Percentiles rank a stretch among this genome's conserved stretches.
phyloP scores from a whole-genome alignment of 441 rosid genomes.

The Geranium incanum region DNA sequence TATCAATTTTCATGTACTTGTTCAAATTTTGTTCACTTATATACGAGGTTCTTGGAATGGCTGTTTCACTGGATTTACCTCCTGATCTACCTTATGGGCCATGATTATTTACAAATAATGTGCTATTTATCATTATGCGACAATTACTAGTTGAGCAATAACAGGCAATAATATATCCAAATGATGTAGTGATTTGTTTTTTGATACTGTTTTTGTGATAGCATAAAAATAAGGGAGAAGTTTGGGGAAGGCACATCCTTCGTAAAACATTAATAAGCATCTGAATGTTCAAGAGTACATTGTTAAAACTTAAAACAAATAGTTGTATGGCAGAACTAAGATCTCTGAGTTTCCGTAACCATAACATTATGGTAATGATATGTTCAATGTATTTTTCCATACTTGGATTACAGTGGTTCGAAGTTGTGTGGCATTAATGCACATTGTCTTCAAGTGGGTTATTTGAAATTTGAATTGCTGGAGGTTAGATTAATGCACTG shows the following conservation, averaged over 20 bases:
- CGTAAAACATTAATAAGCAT: neutral
- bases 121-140: neutral
- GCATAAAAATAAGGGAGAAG: neutral
- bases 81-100: neutral
- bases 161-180: neutral
- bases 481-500: neutral
- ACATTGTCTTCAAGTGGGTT: constrained; percentile 1
- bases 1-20: neutral
- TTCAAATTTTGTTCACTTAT: neutral
- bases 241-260: neutral
- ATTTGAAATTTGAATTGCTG: neutral
- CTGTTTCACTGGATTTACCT: neutral
- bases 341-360: neutral
- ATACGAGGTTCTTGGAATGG: neutral
- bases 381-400: constrained; percentile 1
- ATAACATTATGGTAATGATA: neutral
- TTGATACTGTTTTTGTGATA: neutral
- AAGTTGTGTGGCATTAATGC: neutral
- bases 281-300: neutral
- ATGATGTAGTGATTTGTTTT: neutral
- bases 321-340: neutral
- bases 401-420: constrained; percentile 1
- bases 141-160: neutral
- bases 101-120: neutral
- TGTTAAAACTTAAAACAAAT: neutral